Base-by-base conservation (phyloP, 257 asterid species). In the Gentiana macrophylla region DNA sequence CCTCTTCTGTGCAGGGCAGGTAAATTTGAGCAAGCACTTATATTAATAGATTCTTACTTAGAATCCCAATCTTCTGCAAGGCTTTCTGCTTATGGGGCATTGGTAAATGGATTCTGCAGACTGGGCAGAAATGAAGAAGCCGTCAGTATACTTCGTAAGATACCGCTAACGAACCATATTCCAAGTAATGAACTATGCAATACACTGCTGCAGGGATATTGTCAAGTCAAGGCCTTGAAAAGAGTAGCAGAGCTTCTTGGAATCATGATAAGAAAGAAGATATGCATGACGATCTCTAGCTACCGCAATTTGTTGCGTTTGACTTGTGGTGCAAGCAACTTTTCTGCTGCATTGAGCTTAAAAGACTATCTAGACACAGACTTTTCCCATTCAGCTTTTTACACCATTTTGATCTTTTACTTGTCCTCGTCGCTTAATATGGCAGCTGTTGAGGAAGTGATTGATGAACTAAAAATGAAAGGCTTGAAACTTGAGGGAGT, bases 381-480 rank as follows among this genome's bases (percentile, higher is more conserved):
- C 66, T 46, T 68, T 58, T 77, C 94, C 1, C 63, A 69, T 68
- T 58, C 70, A 32, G 68, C 69, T 66, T 56, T 79, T 12, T 64
- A 70, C 52, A 84, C 83, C 46, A 76, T 84, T 51, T 61, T 84
- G 82, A 72, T 84, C 52, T 79, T 82, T 61, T 71, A 72, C 72
- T 52, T 91, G 56, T 76, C 81, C 43, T 70, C 77, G 11, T 55
- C 50, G 53, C 57, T 52, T 13, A 64, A 72, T 55, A 37, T 48
- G 35, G 63, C 61, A 36, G 62, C 76, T 62, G 65, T 76, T 70
- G 63, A 74, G 59, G 36, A 55, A 37, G 50, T 78, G 45, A 58
- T 83, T 10, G 58, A 64, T 6, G 74, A 74, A 58, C 49, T 84
- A 52, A 70, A 67, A 33, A 56, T 41, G 61, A 74, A 62, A 62